Evolutionary conservation across 108 stramenopile genomes (phyloP).

Genomic region (Nannochloropsis oceanica): DNA sequence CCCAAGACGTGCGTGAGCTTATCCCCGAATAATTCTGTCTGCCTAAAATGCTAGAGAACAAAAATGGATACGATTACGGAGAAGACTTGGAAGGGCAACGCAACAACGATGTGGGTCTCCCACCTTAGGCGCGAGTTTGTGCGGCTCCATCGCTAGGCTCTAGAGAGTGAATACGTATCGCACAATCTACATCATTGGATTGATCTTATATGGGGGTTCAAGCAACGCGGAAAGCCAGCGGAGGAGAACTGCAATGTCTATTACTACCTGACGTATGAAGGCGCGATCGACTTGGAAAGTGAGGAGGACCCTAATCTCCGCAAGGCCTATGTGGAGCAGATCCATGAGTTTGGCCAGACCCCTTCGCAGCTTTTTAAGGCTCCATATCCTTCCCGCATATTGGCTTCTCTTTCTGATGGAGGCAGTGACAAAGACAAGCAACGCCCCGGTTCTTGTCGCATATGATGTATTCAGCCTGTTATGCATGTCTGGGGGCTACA

Average conservation of each 20-base stretch:
- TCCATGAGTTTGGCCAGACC: constrained; percentile 25
- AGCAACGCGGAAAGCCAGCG: constrained; percentile 20
- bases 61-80: constrained; percentile 70
- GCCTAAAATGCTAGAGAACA: constrained; percentile 69
- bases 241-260: constrained; percentile 29
- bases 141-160: constrained; percentile 2
- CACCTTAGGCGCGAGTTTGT: constrained; percentile 69
- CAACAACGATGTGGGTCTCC: constrained; percentile 73
- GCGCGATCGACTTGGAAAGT: constrained; percentile 31
- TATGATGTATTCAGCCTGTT: neutral
- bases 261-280: constrained; percentile 27
- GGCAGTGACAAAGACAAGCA: neutral
- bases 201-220: constrained; percentile 30
- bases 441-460: neutral
- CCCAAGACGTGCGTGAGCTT: constrained; percentile 9
- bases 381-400: neutral
- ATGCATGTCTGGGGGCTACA: neutral
- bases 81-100: constrained; percentile 54
- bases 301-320: constrained; percentile 10
- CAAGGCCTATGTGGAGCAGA: neutral
- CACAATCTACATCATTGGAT: constrained; percentile 34
- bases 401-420: neutral
- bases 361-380: constrained; percentile 15
- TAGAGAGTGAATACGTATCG: constrained; percentile 17
- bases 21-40: constrained; percentile 8